Evolutionary conservation across 2,329 filamentous ascomycete species (phyloP).

Genomic region (Xylariaceae sp.): DNA sequence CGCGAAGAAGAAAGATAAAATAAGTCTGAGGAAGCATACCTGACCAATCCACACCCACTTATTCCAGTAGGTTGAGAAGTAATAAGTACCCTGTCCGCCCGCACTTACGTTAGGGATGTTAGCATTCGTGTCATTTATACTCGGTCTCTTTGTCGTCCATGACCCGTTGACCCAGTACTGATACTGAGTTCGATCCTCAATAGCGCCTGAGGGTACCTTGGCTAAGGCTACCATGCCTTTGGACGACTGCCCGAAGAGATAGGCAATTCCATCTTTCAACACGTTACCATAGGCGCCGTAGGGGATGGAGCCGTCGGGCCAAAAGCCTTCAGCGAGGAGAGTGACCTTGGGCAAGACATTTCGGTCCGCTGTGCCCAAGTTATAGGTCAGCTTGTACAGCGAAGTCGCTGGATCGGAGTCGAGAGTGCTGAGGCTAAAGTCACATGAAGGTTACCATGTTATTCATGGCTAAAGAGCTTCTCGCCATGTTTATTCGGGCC

Average conservation of each 20-base stretch:
- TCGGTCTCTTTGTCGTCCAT: slow-evolving; percentile 12
- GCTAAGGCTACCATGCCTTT: slow-evolving; percentile 19
- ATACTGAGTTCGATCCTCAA: slow-evolving; percentile 22
- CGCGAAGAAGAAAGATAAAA: background rate
- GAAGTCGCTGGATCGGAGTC: slow-evolving; percentile 20
- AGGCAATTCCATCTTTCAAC: slow-evolving; percentile 19
- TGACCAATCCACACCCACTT: slow-evolving; percentile 23
- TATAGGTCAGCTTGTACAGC: slow-evolving; percentile 24
- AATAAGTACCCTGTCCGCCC: slow-evolving; percentile 21
- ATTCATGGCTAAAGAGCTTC: background rate
- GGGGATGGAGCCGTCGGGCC: slow-evolving; percentile 16
- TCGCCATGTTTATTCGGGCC: background rate
- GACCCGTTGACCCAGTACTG: slow-evolving; percentile 17
- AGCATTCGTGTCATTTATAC: slow-evolving; percentile 3
- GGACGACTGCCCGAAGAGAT: slow-evolving; percentile 21
- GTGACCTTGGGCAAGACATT: slow-evolving; percentile 20
- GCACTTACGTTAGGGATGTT: slow-evolving; percentile 14
- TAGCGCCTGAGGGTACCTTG: slow-evolving; percentile 15
- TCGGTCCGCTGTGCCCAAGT: slow-evolving; percentile 6
- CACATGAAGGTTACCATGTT: slow-evolving; percentile 3
- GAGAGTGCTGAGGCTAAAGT: slow-evolving; percentile 12
- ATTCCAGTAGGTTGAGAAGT: slow-evolving; percentile 16
- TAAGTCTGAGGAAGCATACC: background rate
- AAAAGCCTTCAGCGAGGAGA: slow-evolving; percentile 23
- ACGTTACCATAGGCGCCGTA: slow-evolving; percentile 24